Evolutionary conservation across 352 stramenopile species (phyloP).

Genomic region (Phytophthora macrochlamydospora): DNA sequence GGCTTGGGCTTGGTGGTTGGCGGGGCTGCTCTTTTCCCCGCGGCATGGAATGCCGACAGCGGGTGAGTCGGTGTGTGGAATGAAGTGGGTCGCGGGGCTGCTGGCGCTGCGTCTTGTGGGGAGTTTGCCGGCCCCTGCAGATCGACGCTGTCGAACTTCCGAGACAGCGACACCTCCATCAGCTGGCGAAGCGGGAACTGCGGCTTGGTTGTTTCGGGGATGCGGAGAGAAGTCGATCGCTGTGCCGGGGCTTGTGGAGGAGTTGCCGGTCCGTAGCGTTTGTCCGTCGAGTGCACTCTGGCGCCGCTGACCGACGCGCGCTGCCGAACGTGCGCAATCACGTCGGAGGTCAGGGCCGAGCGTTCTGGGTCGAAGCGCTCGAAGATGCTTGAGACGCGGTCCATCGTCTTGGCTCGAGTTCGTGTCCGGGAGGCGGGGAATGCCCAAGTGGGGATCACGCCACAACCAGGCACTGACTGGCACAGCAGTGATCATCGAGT

Average conservation of each 20-base stretch:
- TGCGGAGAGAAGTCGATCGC: not conserved
- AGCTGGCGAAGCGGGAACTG: conserved; percentile 4
- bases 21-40: not conserved
- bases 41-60: not conserved
- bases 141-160: conserved; percentile 1
- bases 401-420: conserved; percentile 3
- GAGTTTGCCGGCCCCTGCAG: not conserved
- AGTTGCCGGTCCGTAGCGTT: not conserved
- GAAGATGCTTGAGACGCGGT: conserved; percentile 26
- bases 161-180: conserved; percentile 10
- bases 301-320: conserved; percentile 5
- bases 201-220: not conserved
- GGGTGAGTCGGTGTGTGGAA: not conserved
- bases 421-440: too few species aligned
- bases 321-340: conserved; percentile 23
- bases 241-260: not conserved
- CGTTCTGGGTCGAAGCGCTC: conserved; percentile 17
- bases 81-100: too few species aligned
- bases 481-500: not conserved
- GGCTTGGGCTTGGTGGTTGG: conserved; percentile 4
- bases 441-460: not conserved
- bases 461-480: not conserved
- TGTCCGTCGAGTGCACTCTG: not conserved
- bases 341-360: conserved; percentile 15
- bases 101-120: not conserved